These are phyloP conservation scores for Cyberlindnera meyerae DNA, from an alignment of 805 yeast genomes.

Conservation along the genomic window DNA sequence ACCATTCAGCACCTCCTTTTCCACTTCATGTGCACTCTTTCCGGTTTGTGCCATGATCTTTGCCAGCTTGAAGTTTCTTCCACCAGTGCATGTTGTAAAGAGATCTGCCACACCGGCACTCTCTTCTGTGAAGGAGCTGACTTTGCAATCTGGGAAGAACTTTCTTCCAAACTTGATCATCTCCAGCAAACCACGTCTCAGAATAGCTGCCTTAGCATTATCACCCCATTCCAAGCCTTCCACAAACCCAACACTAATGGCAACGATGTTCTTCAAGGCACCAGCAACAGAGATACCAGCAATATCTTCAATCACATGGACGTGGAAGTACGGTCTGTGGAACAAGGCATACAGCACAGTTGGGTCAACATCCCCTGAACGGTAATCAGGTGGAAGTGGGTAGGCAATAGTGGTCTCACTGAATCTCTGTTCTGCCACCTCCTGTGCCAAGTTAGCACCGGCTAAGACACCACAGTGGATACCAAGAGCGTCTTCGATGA, in stretches of 20 bases:
- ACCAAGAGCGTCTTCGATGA: slow-evolving; percentile 69
- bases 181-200: slow-evolving; percentile 90
- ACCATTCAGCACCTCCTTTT: slow-evolving; percentile 79
- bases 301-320: slow-evolving; percentile 80
- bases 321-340: slow-evolving; percentile 97
- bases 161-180: slow-evolving; percentile 75
- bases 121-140: slow-evolving; percentile 85
- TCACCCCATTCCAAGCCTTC: slow-evolving; percentile 99
- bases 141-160: slow-evolving; percentile 68
- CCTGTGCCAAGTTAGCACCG: slow-evolving; percentile 95
- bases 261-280: slow-evolving; percentile 91
- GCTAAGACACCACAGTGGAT: slow-evolving; percentile 90
- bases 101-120: slow-evolving; percentile 96
- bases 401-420: slow-evolving; percentile 97
- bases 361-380: slow-evolving; percentile 70
- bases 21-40: slow-evolving; percentile 71
- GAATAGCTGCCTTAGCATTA: slow-evolving; percentile 93
- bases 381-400: slow-evolving; percentile 61
- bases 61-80: slow-evolving; percentile 89
- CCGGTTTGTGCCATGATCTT: slow-evolving; percentile 73
- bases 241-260: slow-evolving; percentile 91
- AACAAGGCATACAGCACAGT: slow-evolving; percentile 68
- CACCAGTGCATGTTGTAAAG: slow-evolving; percentile 94
- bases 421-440: slow-evolving; percentile 90
- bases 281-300: slow-evolving; percentile 95